Evolutionary conservation across 2,329 filamentous ascomycete genomes (phyloP).

Genomic region (Paecilomyces sp.): DNA sequence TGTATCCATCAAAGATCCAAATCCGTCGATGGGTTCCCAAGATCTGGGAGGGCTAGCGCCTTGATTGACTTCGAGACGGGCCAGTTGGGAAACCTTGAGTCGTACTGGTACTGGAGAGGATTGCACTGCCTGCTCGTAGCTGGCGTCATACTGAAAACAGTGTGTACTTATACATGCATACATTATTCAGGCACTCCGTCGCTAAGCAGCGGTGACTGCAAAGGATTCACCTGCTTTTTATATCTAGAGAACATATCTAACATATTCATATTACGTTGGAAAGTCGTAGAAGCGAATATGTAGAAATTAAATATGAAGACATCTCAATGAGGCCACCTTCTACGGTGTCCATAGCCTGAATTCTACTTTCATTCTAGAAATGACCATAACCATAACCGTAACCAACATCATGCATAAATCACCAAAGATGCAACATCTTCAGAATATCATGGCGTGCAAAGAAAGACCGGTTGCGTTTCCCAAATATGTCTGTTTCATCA

Average conservation of each 20-base stretch:
- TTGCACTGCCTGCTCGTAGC: neutral
- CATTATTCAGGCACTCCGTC: neutral
- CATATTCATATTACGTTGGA: too few relatives aligned
- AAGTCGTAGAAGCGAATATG: too few relatives aligned
- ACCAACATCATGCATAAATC: conserved; percentile 2
- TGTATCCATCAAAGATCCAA: neutral
- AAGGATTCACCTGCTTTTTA: too few relatives aligned
- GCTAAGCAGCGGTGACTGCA: too few relatives aligned
- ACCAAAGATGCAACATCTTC: conserved; percentile 32
- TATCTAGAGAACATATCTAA: too few relatives aligned
- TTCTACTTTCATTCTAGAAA: neutral
- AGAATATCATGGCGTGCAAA: conserved; percentile 70
- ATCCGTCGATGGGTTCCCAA: neutral
- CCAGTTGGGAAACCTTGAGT: neutral
- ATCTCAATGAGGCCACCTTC: too few relatives aligned
- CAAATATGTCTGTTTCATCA: conserved; percentile 57
- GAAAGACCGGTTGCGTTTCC: conserved; percentile 69
- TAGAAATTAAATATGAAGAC: too few relatives aligned
- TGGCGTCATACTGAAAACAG: neutral
- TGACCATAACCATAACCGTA: neutral
- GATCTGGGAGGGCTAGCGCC: neutral
- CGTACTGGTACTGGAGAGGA: neutral
- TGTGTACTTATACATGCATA: neutral
- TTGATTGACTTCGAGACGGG: neutral
- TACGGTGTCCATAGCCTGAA: too few relatives aligned